These are phyloP conservation scores for Phytophthora sojae DNA, from an alignment of 352 stramenopile species.

Conservation along the genomic window DNA sequence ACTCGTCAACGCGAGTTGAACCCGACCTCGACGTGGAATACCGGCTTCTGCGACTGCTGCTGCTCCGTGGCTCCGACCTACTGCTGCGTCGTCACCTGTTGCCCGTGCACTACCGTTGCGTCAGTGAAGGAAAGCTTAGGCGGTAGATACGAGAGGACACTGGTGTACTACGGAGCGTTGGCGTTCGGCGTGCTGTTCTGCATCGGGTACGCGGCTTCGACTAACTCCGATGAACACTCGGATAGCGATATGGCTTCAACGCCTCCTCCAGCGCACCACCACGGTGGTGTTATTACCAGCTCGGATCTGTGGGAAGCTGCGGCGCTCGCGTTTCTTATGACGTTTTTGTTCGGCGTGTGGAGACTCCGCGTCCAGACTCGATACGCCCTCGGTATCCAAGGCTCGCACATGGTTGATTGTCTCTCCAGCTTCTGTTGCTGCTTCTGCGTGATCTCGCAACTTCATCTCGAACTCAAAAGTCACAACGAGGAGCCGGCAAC, in stretches of 20 bases:
- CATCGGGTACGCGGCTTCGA: slow-evolving; percentile 38
- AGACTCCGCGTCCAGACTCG: slow-evolving; percentile 48
- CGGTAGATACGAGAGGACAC: slow-evolving; percentile 43
- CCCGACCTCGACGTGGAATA: slow-evolving; percentile 30
- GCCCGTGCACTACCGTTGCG: slow-evolving; percentile 53
- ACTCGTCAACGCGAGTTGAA: slow-evolving; percentile 14
- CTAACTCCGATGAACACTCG: slow-evolving; percentile 5
- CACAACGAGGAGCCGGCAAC: slow-evolving; percentile 40
- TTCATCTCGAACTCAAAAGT: slow-evolving; percentile 44
- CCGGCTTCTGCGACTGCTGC: slow-evolving; percentile 40
- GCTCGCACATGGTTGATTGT: slow-evolving; percentile 45
- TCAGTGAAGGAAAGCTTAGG: slow-evolving; percentile 48
- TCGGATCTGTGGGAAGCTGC: slow-evolving; percentile 25
- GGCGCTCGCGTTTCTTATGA: slow-evolving; percentile 30
- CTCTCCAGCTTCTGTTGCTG: slow-evolving; percentile 50
- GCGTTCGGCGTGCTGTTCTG: slow-evolving; percentile 46
- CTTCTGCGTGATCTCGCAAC: slow-evolving; percentile 65
- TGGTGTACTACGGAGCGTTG: slow-evolving; percentile 56
- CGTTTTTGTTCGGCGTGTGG: slow-evolving; percentile 55
- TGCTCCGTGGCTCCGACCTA: slow-evolving; percentile 41
- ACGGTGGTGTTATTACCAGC: background rate
- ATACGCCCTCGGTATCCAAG: slow-evolving; percentile 50
- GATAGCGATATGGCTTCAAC: background rate
- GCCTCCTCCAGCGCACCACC: slow-evolving; percentile 5
- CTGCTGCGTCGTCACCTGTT: slow-evolving; percentile 48